Base-by-base conservation (phyloP, 179 eudicot genomes). In the Drosera spatulata region DNA sequence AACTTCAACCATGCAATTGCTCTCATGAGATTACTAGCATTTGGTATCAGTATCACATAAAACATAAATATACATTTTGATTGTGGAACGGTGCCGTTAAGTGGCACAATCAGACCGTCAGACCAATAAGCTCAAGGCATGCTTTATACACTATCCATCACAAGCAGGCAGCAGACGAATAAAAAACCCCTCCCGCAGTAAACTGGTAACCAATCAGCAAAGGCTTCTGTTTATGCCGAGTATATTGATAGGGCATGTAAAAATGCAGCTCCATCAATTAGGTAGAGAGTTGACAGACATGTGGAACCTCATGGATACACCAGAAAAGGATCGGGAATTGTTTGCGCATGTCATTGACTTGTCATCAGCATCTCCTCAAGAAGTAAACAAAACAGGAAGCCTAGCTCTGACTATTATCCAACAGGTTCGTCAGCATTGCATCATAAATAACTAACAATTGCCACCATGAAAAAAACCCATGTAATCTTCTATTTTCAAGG, bases 231-330 rank as follows among this genome's bases (percentile, higher is more conserved):
- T n/a, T n/a, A n/a, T n/a, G n/a, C n/a, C n/a, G n/a, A n/a, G n/a
- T n/a, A n/a, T 11, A 59, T 45, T 46, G 33, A 33, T 47, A 41
- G n/a, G 50, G 10, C 40, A n/a, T 53, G 10, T 37, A 58, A 65
- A 62, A 41, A 61, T 79, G 80, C 87, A 91, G 98, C 93, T 91
- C 59, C 84, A 72, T 53, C 72, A 84, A 71, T 82, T 91, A 51
- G 87, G 95, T 52, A 86, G 84, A 69, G 68, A 77, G 51, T 61
- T 91, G 72, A 69, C 67, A 71, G 84, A 85, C 69, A 70, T 91
- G 82, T 91, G 98, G 98, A 75, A 75, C 68, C 87, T 91, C 46
- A 84, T 88, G 85, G 87, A 84, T 75, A 88, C 96, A 41, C 85
- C 87, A 53, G 79, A 73, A 61, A 69, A 65, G 60, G 95, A 88